phyloP scores from a whole-genome alignment of 1,284 basidiomycete species.

The Marasmius tenuissimus region DNA sequence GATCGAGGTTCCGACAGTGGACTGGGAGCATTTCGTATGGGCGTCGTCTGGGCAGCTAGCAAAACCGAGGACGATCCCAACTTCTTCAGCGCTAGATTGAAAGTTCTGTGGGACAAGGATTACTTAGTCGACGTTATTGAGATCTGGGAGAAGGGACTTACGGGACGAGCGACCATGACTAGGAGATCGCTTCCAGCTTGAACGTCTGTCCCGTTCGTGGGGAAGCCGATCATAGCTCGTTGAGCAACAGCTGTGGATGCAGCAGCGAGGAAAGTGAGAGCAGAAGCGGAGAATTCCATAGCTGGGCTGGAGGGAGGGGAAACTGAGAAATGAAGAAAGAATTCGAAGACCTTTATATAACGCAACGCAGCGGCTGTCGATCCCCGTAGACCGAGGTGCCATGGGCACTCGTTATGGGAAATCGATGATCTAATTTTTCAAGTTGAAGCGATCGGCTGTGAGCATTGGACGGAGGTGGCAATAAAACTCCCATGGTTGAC shows the following conservation, averaged over 20 bases:
- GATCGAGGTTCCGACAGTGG: background rate
- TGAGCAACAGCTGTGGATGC: constrained; percentile 1
- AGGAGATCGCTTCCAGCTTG: background rate
- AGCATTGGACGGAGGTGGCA: too few relatives aligned
- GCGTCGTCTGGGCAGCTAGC: background rate
- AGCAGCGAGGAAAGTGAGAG: background rate
- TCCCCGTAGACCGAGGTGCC: too few relatives aligned
- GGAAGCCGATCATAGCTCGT: constrained; percentile 3
- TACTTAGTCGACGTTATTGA: too few relatives aligned
- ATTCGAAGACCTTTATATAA: too few relatives aligned
- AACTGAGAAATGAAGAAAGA: too few relatives aligned
- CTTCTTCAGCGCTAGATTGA: constrained; percentile 1
- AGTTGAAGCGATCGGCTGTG: too few relatives aligned
- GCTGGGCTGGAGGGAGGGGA: too few relatives aligned
- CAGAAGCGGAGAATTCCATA: constrained; percentile 1
- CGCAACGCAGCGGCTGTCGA: too few relatives aligned
- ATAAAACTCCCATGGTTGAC: too few relatives aligned
- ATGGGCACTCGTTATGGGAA: too few relatives aligned
- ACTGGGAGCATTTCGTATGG: background rate
- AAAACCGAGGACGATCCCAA: constrained; percentile 5
- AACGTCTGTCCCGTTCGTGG: background rate
- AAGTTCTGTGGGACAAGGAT: background rate
- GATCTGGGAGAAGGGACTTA: background rate
- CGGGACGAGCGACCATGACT: constrained; percentile 4
- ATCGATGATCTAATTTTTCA: too few relatives aligned